Evolutionary conservation across 768 basidiomycete genomes (phyloP).

Genomic region (Amanita rubescens): DNA sequence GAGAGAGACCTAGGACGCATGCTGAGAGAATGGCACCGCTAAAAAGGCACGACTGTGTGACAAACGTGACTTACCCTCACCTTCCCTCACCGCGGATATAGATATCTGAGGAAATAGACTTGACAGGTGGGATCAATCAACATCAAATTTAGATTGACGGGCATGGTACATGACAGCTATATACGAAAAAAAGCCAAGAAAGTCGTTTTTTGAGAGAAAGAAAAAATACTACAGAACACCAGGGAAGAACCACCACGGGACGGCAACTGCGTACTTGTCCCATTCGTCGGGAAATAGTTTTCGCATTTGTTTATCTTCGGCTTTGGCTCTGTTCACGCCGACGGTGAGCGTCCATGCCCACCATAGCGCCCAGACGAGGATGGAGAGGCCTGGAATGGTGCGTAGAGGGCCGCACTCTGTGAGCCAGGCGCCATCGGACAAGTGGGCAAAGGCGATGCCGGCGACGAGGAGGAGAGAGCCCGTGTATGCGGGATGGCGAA

Average conservation of each 20-base stretch:
- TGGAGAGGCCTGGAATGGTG: conserved; percentile 12
- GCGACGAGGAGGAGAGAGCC: conserved; percentile 44
- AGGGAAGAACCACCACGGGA: conserved; percentile 44
- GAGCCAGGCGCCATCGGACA: conserved; percentile 40
- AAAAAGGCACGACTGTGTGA: no score
- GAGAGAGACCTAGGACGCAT: no score
- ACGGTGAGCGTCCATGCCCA: conserved; percentile 45
- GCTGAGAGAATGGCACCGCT: no score
- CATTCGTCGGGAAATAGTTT: conserved; percentile 39
- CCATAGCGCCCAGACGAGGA: conserved; percentile 33
- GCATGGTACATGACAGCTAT: no score
- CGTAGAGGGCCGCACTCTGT: conserved; percentile 34
- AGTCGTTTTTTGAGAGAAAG: neutral
- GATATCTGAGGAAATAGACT: no score
- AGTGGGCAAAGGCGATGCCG: conserved; percentile 38
- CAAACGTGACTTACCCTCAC: no score
- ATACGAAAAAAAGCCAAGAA: no score
- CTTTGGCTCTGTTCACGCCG: conserved; percentile 38
- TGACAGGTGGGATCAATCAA: no score
- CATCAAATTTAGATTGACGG: no score
- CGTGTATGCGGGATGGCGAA: conserved; percentile 50
- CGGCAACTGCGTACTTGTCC: conserved; percentile 38
- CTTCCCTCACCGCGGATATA: no score
- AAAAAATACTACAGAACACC: conserved; percentile 25
- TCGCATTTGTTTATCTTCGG: conserved; percentile 44